phyloP scores from a whole-genome alignment of 306 rosid genomes.

The Vigna mungo region DNA sequence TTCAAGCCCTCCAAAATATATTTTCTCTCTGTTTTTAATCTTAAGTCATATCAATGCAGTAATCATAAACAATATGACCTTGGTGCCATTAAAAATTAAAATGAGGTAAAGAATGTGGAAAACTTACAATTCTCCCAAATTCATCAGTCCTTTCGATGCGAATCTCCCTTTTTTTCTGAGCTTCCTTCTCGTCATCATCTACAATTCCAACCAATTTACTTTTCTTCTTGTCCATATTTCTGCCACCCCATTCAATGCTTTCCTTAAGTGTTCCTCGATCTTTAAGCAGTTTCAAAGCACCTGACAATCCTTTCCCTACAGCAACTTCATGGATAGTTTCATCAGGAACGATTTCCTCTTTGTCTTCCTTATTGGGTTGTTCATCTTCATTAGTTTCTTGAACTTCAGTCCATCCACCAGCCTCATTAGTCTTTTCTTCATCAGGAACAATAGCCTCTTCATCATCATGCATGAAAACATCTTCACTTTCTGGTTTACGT shows the following conservation, averaged over 20 bases:
- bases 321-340: constrained; percentile 92
- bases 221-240: constrained; percentile 99
- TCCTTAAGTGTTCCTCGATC: constrained; percentile 95
- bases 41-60: not conserved
- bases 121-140: constrained; percentile 91
- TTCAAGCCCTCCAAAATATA: too few species aligned
- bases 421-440: constrained; percentile 60
- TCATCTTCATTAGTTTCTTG: constrained; percentile 62
- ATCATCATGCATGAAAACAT: constrained; percentile 88
- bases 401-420: constrained; percentile 94
- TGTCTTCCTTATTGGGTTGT: constrained; percentile 60
- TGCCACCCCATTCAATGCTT: constrained; percentile 96
- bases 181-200: constrained; percentile 70
- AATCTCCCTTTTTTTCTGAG: constrained; percentile 76
- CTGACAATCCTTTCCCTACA: constrained; percentile 88
- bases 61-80: constrained; percentile 26
- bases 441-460: constrained; percentile 62
- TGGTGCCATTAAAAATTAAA: constrained; percentile 2
- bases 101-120: constrained; percentile 16
- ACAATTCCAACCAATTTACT: constrained; percentile 88
- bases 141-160: constrained; percentile 94
- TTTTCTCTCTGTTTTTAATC: too few species aligned
- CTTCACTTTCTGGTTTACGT: constrained; percentile 80
- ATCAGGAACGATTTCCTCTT: constrained; percentile 72
- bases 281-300: constrained; percentile 85